Evolutionary conservation across 495 filamentous ascomycete species (phyloP).

Genomic region (Poronia punctata): DNA sequence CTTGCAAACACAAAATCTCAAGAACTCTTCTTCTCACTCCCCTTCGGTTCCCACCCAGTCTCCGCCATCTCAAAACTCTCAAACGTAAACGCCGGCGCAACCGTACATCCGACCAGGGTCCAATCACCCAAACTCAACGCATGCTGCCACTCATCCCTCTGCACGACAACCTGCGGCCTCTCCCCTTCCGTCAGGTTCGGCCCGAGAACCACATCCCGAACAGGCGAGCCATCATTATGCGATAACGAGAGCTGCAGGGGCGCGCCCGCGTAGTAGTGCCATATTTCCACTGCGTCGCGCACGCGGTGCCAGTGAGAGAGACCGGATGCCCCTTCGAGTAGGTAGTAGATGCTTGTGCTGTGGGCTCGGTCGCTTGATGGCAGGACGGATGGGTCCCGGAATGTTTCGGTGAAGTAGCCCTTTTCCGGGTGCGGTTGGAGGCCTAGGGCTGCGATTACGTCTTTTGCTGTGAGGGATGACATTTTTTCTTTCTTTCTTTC

Average conservation of each 20-base stretch:
- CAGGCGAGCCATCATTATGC: slow-evolving; percentile 24
- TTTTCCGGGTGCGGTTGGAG: slow-evolving; percentile 37
- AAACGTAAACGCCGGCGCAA: slow-evolving; percentile 30
- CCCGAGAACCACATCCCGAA: slow-evolving; percentile 26
- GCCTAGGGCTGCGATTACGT: slow-evolving; percentile 31
- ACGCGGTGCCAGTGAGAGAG: slow-evolving; percentile 43
- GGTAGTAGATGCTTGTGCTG: slow-evolving; percentile 45
- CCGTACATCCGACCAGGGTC: slow-evolving; percentile 38
- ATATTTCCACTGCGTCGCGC: slow-evolving; percentile 36
- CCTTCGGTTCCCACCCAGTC: slow-evolving; percentile 29
- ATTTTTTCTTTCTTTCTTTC: too few species aligned
- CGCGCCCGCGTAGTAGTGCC: slow-evolving; percentile 44
- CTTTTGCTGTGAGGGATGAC: slow-evolving; percentile 18
- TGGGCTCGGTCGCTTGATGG: slow-evolving; percentile 24
- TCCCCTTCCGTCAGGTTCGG: slow-evolving; percentile 29
- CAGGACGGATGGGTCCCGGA: slow-evolving; percentile 39
- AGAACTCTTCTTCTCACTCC: background rate
- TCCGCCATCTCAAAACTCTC: slow-evolving; percentile 32
- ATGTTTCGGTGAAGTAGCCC: slow-evolving; percentile 40
- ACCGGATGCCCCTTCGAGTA: slow-evolving; percentile 35
- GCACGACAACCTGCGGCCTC: slow-evolving; percentile 34
- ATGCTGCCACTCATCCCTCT: slow-evolving; percentile 34
- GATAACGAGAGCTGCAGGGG: slow-evolving; percentile 35
- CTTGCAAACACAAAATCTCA: background rate
- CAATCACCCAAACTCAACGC: slow-evolving; percentile 36